Base-by-base conservation (phyloP, 1,284 basidiomycete genomes). In the Dichomitus squalens region DNA sequence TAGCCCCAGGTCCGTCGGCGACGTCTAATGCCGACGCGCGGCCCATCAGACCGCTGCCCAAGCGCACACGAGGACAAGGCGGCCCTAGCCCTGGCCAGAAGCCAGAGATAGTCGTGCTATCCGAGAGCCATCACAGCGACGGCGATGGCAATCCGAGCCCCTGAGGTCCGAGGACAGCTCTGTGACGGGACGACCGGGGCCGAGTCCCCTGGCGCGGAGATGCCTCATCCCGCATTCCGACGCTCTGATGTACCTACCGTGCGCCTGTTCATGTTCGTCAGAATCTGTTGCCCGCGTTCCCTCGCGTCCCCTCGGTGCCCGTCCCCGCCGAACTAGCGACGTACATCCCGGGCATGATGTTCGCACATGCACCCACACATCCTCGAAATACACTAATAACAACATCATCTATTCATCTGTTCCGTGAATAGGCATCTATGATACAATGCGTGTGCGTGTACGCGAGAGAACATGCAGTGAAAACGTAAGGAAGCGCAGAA, bases 31-130 rank as follows among this genome's bases (percentile, higher is more conserved):
- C n/a, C 64, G 65, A 40, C 27, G 14, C 40, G 9, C 66, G 70
- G 31, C 66, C 66, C 2, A 68, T 64, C 27, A 66, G 61, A 41
- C 68, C 70, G 8, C 63, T 73, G 14, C 71, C 72, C 2, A 63
- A 56, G 18, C 43, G 43, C 18, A 25, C n/a, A 21, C 67, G 69
- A 20, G 59, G 52, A 38, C 47, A 38, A 16, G n/a, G 20, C 47
- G 4, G 57, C 63, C 23, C 52, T 5, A 12, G 38, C 14, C 21
- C 16, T 11, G 33, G 57, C 27, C 9, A 44, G 16, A 18, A n/a
- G n/a, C 68, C 69, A n/a, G 53, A 49, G 20, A 70, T 71, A 23
- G 66, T 69, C 21, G 61, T 66, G 4, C 57, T 71, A 2, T 61
- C 55, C 18, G 64, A 64, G 23, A 39, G 39, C 53, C 25, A 23